A percentile compares a stretch with the other conserved stretches of the same genome.
These are phyloP conservation scores for Aspergillus clavatus DNA, from an alignment of 2,329 filamentous ascomycete species.

Conservation along the genomic window DNA sequence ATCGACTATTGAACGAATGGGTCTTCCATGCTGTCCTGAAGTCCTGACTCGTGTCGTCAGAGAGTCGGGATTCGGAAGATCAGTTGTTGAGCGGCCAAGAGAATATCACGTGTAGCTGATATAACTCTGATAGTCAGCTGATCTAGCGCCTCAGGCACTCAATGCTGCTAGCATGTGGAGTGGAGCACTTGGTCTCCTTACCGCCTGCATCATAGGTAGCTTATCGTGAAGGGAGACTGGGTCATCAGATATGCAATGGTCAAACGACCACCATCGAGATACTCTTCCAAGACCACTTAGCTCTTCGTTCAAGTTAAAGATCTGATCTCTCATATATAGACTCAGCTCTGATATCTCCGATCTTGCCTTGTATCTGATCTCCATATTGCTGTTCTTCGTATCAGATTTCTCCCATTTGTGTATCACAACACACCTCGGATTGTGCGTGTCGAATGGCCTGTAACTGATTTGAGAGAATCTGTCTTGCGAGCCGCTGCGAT, in stretches of 20 bases:
- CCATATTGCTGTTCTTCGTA: neutral
- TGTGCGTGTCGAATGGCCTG: slow-evolving; percentile 10
- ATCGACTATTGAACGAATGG: too few species aligned
- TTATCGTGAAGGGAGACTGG: slow-evolving; percentile 11
- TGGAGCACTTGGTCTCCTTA: neutral
- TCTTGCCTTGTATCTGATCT: neutral
- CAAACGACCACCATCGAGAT: slow-evolving; percentile 1
- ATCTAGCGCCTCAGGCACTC: slow-evolving; percentile 14
- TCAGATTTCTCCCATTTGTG: neutral
- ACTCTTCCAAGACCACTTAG: neutral
- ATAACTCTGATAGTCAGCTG: neutral
- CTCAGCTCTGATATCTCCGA: neutral
- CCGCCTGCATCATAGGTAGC: slow-evolving; percentile 9
- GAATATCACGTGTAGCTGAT: too few species aligned
- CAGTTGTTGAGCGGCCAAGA: too few species aligned
- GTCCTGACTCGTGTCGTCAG: slow-evolving; percentile 21
- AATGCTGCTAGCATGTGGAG: neutral
- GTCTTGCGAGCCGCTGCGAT: slow-evolving; percentile 10
- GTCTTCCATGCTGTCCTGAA: slow-evolving; percentile 7
- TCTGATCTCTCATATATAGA: neutral
- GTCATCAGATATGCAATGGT: slow-evolving; percentile 7
- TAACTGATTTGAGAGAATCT: slow-evolving; percentile 8
- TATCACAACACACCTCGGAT: neutral
- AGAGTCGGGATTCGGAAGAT: neutral
- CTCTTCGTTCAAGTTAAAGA: neutral